A percentile compares a stretch with the other conserved stretches of the same genome.
Evolutionary conservation across 345 rosid species (phyloP).

Genomic region (Zanthoxylum bungeanum): DNA sequence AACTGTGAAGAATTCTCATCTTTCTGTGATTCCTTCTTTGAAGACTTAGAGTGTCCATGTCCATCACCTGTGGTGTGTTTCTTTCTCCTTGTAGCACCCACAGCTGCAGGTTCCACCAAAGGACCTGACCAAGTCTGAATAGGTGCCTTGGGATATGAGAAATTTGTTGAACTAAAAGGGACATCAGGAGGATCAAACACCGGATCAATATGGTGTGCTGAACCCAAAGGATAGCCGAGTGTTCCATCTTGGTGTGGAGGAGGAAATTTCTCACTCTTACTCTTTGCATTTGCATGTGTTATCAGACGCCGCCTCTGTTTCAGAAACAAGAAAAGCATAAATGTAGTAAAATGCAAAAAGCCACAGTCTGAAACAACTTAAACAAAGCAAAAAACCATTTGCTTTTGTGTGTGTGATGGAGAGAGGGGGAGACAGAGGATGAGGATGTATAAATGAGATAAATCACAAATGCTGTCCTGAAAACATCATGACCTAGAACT

Average conservation of each 20-base stretch:
- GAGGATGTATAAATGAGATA: not conserved
- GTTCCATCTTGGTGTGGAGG: conserved; percentile 97
- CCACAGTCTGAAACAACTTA: not conserved
- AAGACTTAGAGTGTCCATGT: conserved; percentile 22
- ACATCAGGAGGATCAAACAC: conserved; percentile 56
- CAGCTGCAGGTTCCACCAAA: conserved; percentile 44
- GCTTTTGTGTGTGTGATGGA: not conserved
- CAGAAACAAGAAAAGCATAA: not conserved
- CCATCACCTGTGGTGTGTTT: conserved; percentile 38
- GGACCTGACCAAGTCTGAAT: conserved; percentile 97
- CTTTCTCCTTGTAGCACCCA: conserved; percentile 48
- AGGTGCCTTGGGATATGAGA: conserved; percentile 62
- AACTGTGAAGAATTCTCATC: conserved; percentile 35
- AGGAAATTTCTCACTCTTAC: conserved; percentile 97
- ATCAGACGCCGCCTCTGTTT: conserved; percentile 84
- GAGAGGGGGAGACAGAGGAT: not conserved
- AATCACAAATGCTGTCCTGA: not conserved
- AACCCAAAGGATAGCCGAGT: conserved; percentile 73
- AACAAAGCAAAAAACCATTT: no score
- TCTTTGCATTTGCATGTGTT: conserved; percentile 87
- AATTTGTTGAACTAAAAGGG: conserved; percentile 71
- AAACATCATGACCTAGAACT: not conserved
- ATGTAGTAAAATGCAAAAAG: not conserved
- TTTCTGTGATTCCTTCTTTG: conserved; percentile 23
- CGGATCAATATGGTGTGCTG: conserved; percentile 79